Evolutionary conservation across 1,284 basidiomycete species (phyloP).

Genomic region (Chiua sp.): DNA sequence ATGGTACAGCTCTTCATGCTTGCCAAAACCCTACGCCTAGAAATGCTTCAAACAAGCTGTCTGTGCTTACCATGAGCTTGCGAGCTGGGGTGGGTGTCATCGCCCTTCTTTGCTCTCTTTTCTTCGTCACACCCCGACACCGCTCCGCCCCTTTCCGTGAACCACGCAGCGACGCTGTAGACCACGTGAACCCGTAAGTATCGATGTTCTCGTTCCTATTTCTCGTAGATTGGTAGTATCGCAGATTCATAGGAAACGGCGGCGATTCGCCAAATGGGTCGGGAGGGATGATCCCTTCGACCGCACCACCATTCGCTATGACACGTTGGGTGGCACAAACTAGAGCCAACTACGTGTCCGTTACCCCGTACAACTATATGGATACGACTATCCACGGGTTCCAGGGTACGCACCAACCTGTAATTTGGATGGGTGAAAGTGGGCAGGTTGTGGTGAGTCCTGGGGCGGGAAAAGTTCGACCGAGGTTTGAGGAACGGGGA

Average conservation of each 20-base stretch:
- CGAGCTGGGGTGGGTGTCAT: constrained; percentile 20
- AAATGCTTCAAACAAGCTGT: background rate
- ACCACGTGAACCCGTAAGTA: constrained; percentile 60
- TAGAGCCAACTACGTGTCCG: constrained; percentile 74
- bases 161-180: constrained; percentile 50
- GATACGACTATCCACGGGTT: constrained; percentile 72
- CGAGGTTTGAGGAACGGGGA: constrained; percentile 64
- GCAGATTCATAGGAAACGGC: constrained; percentile 71
- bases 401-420: constrained; percentile 82
- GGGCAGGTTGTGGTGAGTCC: constrained; percentile 69
- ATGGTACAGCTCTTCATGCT: background rate
- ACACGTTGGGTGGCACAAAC: constrained; percentile 82
- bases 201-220: background rate
- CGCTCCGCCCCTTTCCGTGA: constrained; percentile 22
- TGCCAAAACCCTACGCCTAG: background rate
- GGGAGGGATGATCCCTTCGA: constrained; percentile 73
- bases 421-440: constrained; percentile 92
- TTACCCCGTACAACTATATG: constrained; percentile 80
- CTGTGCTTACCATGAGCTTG: constrained; percentile 4
- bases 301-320: constrained; percentile 83
- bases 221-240: background rate
- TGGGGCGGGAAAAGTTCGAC: constrained; percentile 57
- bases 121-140: constrained; percentile 4
- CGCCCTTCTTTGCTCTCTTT: constrained; percentile 15
- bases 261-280: constrained; percentile 72